phyloP scores from a whole-genome alignment of 2,329 filamentous ascomycete species.

The Venturia aucupariae region DNA sequence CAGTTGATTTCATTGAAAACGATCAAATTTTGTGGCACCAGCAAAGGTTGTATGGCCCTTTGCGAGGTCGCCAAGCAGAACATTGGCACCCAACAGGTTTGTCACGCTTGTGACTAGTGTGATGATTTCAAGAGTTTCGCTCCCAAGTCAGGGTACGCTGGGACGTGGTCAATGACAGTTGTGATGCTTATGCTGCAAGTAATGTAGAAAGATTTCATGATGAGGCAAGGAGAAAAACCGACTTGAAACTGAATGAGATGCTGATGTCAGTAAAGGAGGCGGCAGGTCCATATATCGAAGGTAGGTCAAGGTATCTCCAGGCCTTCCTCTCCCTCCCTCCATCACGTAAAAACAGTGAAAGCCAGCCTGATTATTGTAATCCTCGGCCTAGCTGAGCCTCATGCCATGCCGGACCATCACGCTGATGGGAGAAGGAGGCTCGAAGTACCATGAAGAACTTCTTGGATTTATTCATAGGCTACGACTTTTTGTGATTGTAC shows the following conservation, averaged over 20 bases:
- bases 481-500: background rate
- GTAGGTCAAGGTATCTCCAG: background rate
- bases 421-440: background rate
- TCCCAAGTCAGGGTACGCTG: background rate
- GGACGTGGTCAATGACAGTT: background rate
- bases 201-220: background rate
- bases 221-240: background rate
- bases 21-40: background rate
- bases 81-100: background rate
- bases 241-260: background rate
- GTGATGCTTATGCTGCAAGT: background rate
- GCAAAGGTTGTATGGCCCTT: background rate
- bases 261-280: background rate
- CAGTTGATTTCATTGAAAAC: background rate
- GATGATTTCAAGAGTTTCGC: background rate
- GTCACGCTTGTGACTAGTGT: background rate
- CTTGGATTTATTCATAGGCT: no score
- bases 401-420: background rate
- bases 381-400: background rate
- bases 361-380: background rate
- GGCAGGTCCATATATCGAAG: background rate
- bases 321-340: background rate
- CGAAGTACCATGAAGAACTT: background rate
- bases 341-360: background rate
- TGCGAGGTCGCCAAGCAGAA: background rate